Evolutionary conservation across 1,284 basidiomycete genomes (phyloP).

Genomic region (Cystobasidiaceae sp.): DNA sequence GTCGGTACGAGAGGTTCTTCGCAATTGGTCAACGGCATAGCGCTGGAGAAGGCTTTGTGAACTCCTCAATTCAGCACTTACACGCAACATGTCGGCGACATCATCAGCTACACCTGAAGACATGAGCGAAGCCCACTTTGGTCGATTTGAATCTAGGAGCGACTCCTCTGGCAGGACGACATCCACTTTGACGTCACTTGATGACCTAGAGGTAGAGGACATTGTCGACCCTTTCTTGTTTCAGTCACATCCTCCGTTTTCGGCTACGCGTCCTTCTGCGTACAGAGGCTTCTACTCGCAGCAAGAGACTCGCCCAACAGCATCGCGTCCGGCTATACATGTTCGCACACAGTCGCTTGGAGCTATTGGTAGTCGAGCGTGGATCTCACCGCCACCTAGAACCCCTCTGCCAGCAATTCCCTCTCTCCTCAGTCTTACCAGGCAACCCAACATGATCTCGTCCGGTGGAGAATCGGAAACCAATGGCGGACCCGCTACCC

Average conservation of each 20-base stretch:
- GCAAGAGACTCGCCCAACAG: not conserved
- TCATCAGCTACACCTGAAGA: no score
- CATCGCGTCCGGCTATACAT: not conserved
- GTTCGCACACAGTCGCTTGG: not conserved
- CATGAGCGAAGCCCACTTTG: no score
- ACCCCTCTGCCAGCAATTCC: not conserved
- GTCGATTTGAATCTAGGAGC: not conserved
- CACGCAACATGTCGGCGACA: no score
- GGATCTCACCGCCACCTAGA: not conserved
- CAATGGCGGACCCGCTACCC: no score
- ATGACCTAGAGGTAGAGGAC: constrained; percentile 2
- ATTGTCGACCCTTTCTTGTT: constrained; percentile 4
- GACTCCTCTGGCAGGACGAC: not conserved
- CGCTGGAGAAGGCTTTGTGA: no score
- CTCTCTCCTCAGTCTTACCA: no score
- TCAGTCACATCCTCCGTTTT: not conserved
- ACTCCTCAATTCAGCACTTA: no score
- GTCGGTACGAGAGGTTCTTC: no score
- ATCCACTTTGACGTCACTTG: not conserved
- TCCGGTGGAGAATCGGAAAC: no score
- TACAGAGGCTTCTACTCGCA: not conserved
- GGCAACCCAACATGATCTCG: no score
- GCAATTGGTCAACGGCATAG: no score
- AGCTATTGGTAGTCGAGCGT: not conserved
- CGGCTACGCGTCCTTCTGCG: no score